These are phyloP conservation scores for Aspergillus puulaauensis DNA, from an alignment of 2,329 filamentous ascomycete species.

Conservation along the genomic window DNA sequence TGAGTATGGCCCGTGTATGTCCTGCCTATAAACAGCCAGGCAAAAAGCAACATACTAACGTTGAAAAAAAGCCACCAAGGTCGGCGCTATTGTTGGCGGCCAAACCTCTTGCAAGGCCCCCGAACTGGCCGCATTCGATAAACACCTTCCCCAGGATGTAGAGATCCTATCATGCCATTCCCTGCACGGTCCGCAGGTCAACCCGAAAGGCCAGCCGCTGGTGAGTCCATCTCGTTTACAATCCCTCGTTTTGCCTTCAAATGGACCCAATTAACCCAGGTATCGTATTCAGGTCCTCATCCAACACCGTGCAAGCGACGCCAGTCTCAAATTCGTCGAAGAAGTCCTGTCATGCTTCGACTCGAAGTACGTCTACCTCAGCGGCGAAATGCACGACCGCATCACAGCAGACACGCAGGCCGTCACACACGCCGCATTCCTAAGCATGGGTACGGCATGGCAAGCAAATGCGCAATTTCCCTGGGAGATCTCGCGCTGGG, in stretches of 20 bases:
- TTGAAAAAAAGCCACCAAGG: constrained; percentile 72
- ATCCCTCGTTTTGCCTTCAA: neutral
- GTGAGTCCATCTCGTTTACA: constrained; percentile 47
- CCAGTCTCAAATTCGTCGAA: constrained; percentile 76
- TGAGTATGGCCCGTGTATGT: constrained; percentile 87
- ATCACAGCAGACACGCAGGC: constrained; percentile 99
- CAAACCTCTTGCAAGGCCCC: constrained; percentile 98
- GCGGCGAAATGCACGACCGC: constrained; percentile 84
- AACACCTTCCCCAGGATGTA: constrained; percentile 81
- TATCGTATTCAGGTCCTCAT: constrained; percentile 64
- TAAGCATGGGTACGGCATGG: constrained; percentile 98
- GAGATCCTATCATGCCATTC: constrained; percentile 96
- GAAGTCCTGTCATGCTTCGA: constrained; percentile 76
- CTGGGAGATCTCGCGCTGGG: constrained; percentile 93
- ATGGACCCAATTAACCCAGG: neutral
- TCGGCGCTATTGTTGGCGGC: constrained; percentile 91
- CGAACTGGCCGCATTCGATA: constrained; percentile 90
- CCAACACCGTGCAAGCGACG: constrained; percentile 81
- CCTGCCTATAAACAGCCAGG: constrained; percentile 7
- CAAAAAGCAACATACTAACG: constrained; percentile 24
- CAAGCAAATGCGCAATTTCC: constrained; percentile 92
- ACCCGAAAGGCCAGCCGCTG: constrained; percentile 84
- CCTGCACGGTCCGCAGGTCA: constrained; percentile 87
- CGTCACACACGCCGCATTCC: constrained; percentile 94
- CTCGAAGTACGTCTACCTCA: constrained; percentile 84